Conservation (phyloP, 192 early-diverging fungal genomes). For the Gorgonomyces haynaldii region DNA sequence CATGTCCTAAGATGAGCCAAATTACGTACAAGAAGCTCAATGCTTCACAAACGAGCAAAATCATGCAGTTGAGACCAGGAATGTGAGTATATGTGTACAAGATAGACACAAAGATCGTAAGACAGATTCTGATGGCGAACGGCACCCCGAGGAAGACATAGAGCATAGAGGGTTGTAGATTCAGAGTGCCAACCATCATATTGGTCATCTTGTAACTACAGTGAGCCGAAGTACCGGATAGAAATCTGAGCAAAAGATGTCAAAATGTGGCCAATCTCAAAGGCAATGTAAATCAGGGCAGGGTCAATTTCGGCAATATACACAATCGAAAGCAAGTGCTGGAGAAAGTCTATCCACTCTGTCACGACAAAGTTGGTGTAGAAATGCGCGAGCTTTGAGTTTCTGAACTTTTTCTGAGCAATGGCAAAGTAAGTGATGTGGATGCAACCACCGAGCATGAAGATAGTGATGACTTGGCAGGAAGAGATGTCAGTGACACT, state of each 20-base stretch:
- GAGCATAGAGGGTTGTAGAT: not conserved
- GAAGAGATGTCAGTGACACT: not conserved
- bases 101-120: too few species aligned
- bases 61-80: too few species aligned
- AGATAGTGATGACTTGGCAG: not conserved
- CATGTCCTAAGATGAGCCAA: not conserved
- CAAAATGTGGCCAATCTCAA: not conserved
- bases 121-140: not conserved
- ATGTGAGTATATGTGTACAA: too few species aligned
- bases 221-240: not conserved
- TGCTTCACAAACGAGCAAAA: too few species aligned
- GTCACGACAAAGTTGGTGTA: not conserved
- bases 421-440: not conserved
- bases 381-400: not conserved
- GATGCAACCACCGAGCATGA: not conserved
- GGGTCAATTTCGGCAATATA: not conserved
- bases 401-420: not conserved
- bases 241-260: not conserved
- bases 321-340: not conserved
- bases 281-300: not conserved
- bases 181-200: not conserved
- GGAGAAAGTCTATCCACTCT: not conserved
- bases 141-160: not conserved
- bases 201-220: not conserved
- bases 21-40: too few species aligned